Base-by-base conservation (phyloP, 805 yeast genomes). In the Ogataea naganishii region DNA sequence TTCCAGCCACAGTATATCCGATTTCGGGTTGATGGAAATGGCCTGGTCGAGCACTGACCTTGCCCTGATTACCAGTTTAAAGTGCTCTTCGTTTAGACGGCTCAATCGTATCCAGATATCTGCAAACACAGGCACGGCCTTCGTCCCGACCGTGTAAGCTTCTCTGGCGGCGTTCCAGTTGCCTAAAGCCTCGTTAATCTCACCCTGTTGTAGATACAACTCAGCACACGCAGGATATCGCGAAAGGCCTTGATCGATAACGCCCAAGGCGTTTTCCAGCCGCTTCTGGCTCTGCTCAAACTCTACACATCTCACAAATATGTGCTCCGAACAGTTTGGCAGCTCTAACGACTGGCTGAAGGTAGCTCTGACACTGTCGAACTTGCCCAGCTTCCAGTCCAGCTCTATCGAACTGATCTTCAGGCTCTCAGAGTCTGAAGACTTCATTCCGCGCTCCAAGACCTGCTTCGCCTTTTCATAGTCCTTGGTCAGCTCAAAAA, bases 341-440 rank as follows among this genome's bases (percentile, higher is more conserved):
- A 0, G 70, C 74, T 10, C 48, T 41, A n/a, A n/a, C n/a, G n/a
- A n/a, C n/a, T n/a, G n/a, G n/a, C n/a, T n/a, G n/a, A n/a, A n/a
- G n/a, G n/a, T n/a, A n/a, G n/a, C n/a, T n/a, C n/a, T n/a, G n/a
- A n/a, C n/a, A n/a, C n/a, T n/a, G 0, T 51, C 53, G 20, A 42
- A 48, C 19, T 66, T 46, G 4, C 56, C 51, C 5, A 60, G 53
- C 14, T 62, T 62, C 12, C 59, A 55, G 33, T 81, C 82, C 20
- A 85, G 52, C 39, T 82, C 79, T 15, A 80, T 60, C n/a, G 77
- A 64, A 0, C 89, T 89, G 29, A 79, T 56, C 83, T 85, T 78
- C 7, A 84, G 47, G 15, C 66, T 71, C 36, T 72, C 77, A 36
- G 58, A 62, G 0, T 51, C 39, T 1, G 78, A 69, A 7, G 69